phyloP scores from a whole-genome alignment of 2,329 filamentous ascomycete genomes.

The Xylaria sp. region DNA sequence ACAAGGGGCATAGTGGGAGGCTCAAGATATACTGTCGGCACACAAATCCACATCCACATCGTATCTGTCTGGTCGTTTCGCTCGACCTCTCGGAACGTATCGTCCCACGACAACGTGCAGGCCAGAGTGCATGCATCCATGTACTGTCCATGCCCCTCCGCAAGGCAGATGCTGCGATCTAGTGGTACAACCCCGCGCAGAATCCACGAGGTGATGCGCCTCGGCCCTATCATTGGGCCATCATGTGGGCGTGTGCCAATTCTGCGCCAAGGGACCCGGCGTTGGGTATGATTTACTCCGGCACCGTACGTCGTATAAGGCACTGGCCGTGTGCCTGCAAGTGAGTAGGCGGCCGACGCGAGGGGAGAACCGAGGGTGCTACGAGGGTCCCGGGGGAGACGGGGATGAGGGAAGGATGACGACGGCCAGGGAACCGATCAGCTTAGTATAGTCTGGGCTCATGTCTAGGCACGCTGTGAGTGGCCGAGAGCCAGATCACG shows the following conservation, averaged over 20 bases:
- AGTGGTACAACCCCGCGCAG: slow-evolving; percentile 26
- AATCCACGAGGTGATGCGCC: slow-evolving; percentile 18
- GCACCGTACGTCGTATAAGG: slow-evolving; percentile 5
- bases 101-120: slow-evolving; percentile 25
- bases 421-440: not conserved
- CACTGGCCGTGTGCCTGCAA: not conserved
- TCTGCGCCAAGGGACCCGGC: slow-evolving; percentile 16
- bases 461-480: slow-evolving; percentile 6
- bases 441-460: slow-evolving; percentile 7
- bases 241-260: slow-evolving; percentile 27
- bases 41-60: not conserved
- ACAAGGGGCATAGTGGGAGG: slow-evolving; percentile 23
- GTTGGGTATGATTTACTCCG: not conserved
- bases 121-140: slow-evolving; percentile 20
- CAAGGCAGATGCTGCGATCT: slow-evolving; percentile 3
- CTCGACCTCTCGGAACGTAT: slow-evolving; percentile 8
- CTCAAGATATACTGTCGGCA: slow-evolving; percentile 28
- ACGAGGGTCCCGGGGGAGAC: not conserved
- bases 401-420: slow-evolving; percentile 1
- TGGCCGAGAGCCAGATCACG: not conserved
- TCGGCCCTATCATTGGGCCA: slow-evolving; percentile 17
- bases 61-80: slow-evolving; percentile 8
- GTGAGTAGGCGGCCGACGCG: too few relatives aligned
- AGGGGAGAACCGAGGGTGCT: not conserved
- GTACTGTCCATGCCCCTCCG: slow-evolving; percentile 15